Evolutionary conservation across 768 basidiomycete genomes (phyloP).

Genomic region (Agaricus blazei): DNA sequence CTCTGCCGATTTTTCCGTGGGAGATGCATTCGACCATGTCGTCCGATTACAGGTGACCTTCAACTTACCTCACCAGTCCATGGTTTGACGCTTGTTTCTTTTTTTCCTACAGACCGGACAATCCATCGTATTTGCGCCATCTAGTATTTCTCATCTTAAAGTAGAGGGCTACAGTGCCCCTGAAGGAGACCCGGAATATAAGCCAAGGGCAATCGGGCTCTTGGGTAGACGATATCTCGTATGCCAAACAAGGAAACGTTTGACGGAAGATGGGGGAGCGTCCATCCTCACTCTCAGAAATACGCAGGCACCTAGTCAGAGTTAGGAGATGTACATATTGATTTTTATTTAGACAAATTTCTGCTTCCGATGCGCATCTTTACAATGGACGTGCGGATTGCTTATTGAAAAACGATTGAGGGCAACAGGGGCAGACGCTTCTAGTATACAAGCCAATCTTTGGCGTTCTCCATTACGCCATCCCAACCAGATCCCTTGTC

Average conservation of each 20-base stretch:
- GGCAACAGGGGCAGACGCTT: not conserved
- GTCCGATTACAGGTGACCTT: conserved; percentile 54
- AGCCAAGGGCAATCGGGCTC: conserved; percentile 19
- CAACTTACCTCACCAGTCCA: not conserved
- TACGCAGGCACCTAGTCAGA: not conserved
- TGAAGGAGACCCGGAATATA: not conserved
- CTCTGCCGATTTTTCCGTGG: conserved; percentile 52
- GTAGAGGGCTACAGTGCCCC: not conserved
- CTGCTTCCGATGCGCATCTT: too few species aligned
- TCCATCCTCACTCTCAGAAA: conserved; percentile 42
- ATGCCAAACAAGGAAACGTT: conserved; percentile 55
- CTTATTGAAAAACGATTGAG: not conserved
- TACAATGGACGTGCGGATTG: too few species aligned
- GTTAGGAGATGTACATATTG: not conserved
- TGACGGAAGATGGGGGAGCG: conserved; percentile 62
- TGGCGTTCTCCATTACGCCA: conserved; percentile 15
- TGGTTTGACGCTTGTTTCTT: not conserved
- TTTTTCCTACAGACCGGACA: conserved; percentile 53
- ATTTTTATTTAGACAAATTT: too few species aligned
- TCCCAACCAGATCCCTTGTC: conserved; percentile 18
- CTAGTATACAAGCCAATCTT: conserved; percentile 21
- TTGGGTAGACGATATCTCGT: conserved; percentile 57
- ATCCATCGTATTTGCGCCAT: conserved; percentile 64
- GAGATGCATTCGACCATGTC: conserved; percentile 61
- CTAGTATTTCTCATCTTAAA: conserved; percentile 44